These are phyloP conservation scores for Haplosporangium sp. DNA, from an alignment of 371 early-diverging fungal genomes.

Conservation along the genomic window DNA sequence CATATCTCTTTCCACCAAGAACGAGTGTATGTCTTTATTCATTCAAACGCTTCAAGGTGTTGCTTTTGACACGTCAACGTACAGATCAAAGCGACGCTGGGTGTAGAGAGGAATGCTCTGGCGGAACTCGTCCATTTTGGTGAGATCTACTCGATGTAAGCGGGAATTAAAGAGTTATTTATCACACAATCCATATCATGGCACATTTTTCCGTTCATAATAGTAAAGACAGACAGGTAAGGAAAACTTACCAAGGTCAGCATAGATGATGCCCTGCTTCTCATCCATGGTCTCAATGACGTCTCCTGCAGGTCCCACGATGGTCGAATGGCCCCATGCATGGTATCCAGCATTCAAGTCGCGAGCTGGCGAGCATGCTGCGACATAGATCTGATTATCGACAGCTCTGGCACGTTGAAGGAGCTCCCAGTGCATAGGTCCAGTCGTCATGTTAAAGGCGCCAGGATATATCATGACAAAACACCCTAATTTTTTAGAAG, in stretches of 20 bases:
- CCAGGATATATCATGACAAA: constrained; percentile 97
- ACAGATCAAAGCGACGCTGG: constrained; percentile 93
- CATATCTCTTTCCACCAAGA: too few species aligned
- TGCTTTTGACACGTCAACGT: constrained; percentile 65
- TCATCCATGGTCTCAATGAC: constrained; percentile 80
- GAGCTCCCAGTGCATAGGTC: constrained; percentile 96
- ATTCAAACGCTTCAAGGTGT: constrained; percentile 12
- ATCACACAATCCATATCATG: not conserved
- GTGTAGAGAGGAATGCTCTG: constrained; percentile 75
- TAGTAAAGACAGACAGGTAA: constrained; percentile 1
- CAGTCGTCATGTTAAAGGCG: constrained; percentile 95
- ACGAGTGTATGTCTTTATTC: not conserved
- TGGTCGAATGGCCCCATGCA: constrained; percentile 95
- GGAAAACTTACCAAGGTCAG: constrained; percentile 71
- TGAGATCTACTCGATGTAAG: constrained; percentile 62
- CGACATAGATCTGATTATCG: constrained; percentile 86
- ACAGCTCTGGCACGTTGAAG: constrained; percentile 85
- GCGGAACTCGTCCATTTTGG: constrained; percentile 70
- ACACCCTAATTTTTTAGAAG: constrained; percentile 64
- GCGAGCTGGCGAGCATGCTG: constrained; percentile 94
- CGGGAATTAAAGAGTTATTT: too few species aligned
- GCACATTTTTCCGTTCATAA: not conserved
- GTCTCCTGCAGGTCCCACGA: constrained; percentile 86
- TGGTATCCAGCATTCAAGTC: constrained; percentile 80
- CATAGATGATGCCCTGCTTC: constrained; percentile 86